Evolutionary conservation across 495 filamentous ascomycete species (phyloP).

Genomic region (Terfezia claveryi): DNA sequence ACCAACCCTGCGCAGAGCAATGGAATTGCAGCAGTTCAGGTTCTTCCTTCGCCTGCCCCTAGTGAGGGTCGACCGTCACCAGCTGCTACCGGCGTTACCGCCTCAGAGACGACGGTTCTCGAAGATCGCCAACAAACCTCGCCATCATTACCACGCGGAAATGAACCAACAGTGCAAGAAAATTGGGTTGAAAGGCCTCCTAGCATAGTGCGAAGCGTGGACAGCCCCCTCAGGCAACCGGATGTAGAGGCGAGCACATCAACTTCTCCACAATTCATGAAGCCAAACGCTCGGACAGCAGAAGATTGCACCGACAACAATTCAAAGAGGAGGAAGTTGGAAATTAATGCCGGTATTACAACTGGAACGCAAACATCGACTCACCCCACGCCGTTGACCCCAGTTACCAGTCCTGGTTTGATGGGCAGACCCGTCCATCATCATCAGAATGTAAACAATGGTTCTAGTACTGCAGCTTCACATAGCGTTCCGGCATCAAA

Average conservation of each 20-base stretch:
- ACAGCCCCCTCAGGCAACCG: too few species aligned
- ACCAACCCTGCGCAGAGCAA: background rate
- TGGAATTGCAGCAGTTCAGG: background rate
- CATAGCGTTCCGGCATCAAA: too few species aligned
- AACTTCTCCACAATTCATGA: background rate
- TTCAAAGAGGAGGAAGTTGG: background rate
- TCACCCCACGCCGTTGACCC: background rate
- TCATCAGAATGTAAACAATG: background rate
- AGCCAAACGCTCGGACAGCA: background rate
- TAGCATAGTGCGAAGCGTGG: too few species aligned
- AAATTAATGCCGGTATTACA: background rate
- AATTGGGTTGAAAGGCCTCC: too few species aligned
- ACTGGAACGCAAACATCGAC: background rate
- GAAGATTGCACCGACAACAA: background rate
- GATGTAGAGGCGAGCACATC: too few species aligned
- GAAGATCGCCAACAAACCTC: slow-evolving; percentile 11
- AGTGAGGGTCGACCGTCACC: slow-evolving; percentile 7
- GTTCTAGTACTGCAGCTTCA: too few species aligned
- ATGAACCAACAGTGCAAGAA: too few species aligned
- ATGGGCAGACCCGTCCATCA: background rate
- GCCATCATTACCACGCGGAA: slow-evolving; percentile 2
- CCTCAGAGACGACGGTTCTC: background rate
- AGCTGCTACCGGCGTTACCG: background rate
- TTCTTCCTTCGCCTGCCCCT: slow-evolving; percentile 12
- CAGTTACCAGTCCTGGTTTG: background rate